These are phyloP conservation scores for Giardia muris DNA, from an alignment of 208 protist species.

Conservation along the genomic window DNA sequence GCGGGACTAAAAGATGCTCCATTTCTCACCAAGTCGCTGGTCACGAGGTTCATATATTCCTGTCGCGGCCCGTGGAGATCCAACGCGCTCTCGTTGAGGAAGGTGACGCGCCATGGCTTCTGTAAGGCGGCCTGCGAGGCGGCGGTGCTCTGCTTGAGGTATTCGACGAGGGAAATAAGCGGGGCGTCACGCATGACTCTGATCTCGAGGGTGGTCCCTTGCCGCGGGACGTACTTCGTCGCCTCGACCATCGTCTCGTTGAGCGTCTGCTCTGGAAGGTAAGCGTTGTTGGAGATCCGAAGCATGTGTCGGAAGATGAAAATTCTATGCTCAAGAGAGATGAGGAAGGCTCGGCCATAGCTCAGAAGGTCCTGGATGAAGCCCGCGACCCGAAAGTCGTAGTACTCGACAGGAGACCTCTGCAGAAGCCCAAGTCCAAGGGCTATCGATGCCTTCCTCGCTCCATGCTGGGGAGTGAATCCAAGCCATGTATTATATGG, in stretches of 20 bases:
- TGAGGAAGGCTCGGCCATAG: background rate
- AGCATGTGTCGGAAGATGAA: background rate
- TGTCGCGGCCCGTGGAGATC: background rate
- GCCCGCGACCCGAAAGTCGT: no score
- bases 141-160: background rate
- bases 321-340: background rate
- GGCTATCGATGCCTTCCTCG: no score
- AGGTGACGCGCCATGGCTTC: background rate
- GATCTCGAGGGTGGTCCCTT: background rate
- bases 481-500: no score
- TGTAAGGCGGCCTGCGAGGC: background rate
- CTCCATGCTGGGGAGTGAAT: no score
- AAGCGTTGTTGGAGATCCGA: background rate
- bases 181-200: background rate
- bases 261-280: background rate
- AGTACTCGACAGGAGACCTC: no score
- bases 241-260: background rate
- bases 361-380: no score
- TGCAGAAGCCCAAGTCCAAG: no score
- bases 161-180: background rate
- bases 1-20: background rate
- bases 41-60: slow-evolving; percentile 1
- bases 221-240: background rate
- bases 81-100: background rate
- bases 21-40: background rate